Evolutionary conservation across 2,329 filamentous ascomycete genomes (phyloP).

Genomic region (Colletotrichum tofieldiae): DNA sequence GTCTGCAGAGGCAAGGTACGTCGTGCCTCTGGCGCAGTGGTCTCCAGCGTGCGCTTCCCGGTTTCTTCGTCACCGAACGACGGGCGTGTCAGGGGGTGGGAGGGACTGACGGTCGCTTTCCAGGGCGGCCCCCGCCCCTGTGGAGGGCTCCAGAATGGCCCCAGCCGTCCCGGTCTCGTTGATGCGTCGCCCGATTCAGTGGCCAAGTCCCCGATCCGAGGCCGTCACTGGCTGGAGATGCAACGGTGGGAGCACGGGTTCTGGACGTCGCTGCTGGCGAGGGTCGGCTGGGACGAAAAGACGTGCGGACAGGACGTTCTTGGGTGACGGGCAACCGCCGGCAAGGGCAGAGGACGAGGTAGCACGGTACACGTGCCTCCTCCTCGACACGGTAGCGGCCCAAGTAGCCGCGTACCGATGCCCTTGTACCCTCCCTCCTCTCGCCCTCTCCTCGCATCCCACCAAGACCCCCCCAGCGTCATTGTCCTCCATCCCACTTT

Average conservation of each 20-base stretch:
- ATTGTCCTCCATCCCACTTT: conserved; percentile 6
- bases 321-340: neutral
- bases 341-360: neutral
- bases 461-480: neutral
- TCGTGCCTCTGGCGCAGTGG: too few species aligned
- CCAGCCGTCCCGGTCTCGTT: conserved; percentile 18
- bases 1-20: too few species aligned
- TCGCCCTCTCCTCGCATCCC: neutral
- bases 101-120: conserved; percentile 3
- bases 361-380: conserved; percentile 35
- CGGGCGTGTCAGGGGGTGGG: neutral
- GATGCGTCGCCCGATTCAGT: conserved; percentile 34
- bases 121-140: conserved; percentile 2
- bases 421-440: neutral
- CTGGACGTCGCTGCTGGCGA: conserved; percentile 11
- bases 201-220: conserved; percentile 32
- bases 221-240: conserved; percentile 7
- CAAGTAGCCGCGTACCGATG: conserved; percentile 17
- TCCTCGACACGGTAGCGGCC: conserved; percentile 20
- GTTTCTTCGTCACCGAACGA: conserved; percentile 3
- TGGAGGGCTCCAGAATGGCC: conserved; percentile 12
- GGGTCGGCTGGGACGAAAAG: neutral
- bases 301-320: neutral
- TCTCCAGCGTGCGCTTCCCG: neutral
- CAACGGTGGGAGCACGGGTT: conserved; percentile 2